These are phyloP conservation scores for Boletus vermiculosoides DNA, from an alignment of 768 basidiomycete species.

Conservation along the genomic window DNA sequence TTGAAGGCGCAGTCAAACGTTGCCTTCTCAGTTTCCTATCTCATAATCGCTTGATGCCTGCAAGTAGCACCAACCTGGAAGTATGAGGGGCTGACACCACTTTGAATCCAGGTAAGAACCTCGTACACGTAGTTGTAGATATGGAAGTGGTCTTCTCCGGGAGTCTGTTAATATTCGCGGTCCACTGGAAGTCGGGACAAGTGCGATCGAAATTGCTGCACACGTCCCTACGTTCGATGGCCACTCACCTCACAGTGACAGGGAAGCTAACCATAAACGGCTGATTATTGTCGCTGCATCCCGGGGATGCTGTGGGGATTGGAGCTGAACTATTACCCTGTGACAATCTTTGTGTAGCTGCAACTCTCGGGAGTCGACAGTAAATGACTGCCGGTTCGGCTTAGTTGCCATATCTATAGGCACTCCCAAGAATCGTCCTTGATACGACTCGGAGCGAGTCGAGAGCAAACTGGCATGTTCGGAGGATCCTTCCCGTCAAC, in stretches of 20 bases:
- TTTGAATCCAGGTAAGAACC: too few species aligned
- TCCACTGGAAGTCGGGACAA: too few species aligned
- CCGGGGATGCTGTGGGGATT: neutral
- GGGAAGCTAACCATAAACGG: neutral
- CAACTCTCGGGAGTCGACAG: neutral
- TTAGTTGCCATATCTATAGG: slow-evolving; percentile 2
- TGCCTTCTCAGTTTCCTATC: too few species aligned
- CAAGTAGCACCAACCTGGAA: too few species aligned
- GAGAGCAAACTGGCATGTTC: neutral
- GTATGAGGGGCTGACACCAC: too few species aligned
- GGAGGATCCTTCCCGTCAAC: slow-evolving; percentile 1
- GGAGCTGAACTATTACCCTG: neutral
- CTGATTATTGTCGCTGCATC: neutral
- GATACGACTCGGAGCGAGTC: too few species aligned
- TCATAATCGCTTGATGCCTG: too few species aligned
- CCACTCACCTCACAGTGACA: neutral
- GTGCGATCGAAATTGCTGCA: neutral
- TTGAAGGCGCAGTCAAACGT: too few species aligned
- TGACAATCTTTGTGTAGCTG: neutral
- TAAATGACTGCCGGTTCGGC: too few species aligned
- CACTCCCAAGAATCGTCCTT: slow-evolving; percentile 19
- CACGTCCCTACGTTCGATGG: neutral
- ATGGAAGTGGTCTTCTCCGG: too few species aligned
- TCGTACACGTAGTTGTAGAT: too few species aligned
- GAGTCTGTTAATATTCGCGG: too few species aligned